A percentile compares a stretch with the other conserved stretches of the same genome.
phyloP scores from a whole-genome alignment of 75 land plant genomes.

The Pseudotsuga menziesii region DNA sequence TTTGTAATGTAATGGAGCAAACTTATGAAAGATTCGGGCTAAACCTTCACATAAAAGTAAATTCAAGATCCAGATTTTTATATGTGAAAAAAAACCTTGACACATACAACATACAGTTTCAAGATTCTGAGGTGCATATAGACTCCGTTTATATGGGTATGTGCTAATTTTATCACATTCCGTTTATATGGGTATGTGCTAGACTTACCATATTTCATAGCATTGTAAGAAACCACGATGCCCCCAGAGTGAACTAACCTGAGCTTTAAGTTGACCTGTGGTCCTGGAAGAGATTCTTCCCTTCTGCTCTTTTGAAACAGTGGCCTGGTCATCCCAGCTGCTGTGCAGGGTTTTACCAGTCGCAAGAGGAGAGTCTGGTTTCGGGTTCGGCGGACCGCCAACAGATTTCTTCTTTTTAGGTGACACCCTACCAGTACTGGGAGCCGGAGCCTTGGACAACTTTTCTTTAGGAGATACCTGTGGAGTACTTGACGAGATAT shows the following conservation, averaged over 20 bases:
- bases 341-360: constrained; percentile 10
- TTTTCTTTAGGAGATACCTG: not conserved
- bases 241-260: not conserved
- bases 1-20: no score
- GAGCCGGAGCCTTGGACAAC: constrained; percentile 2
- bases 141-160: no score
- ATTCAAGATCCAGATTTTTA: no score
- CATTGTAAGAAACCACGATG: no score
- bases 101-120: no score
- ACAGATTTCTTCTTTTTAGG: constrained; percentile 9
- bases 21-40: no score
- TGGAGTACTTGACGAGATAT: not conserved
- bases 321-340: constrained; percentile 27
- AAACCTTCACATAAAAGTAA: no score
- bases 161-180: no score
- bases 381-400: constrained; percentile 6
- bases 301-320: constrained; percentile 18
- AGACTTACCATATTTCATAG: no score
- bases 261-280: not conserved
- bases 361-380: not conserved
- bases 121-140: no score
- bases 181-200: no score
- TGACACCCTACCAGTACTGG: not conserved
- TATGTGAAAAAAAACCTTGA: no score
- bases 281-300: not conserved